Percentiles rank a stretch among this genome's conserved stretches.
phyloP scores from a whole-genome alignment of 306 rosid genomes.

The Acacia confusa region DNA sequence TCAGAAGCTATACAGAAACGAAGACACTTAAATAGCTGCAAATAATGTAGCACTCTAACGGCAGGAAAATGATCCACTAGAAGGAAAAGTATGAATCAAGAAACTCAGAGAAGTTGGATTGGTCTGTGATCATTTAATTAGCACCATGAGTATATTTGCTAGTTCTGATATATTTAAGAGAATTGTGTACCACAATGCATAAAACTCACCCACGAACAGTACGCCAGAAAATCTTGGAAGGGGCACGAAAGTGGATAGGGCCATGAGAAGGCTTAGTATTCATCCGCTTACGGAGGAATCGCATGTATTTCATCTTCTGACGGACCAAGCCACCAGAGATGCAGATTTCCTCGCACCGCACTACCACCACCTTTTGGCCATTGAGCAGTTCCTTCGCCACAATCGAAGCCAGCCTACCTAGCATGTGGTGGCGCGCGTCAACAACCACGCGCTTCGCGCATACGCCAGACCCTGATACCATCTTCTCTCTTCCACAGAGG shows the following conservation, averaged over 20 bases:
- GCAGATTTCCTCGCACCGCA: constrained; percentile 31
- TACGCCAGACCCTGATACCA: constrained; percentile 15
- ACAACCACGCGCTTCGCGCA: constrained; percentile 22
- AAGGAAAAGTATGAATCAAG: not conserved
- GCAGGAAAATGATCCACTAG: not conserved
- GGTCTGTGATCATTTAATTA: not conserved
- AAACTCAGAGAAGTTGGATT: not conserved
- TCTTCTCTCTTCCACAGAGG: not conserved
- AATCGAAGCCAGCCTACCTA: constrained; percentile 23
- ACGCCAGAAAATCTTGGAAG: constrained; percentile 24
- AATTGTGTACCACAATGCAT: not conserved
- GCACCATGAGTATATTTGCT: not conserved
- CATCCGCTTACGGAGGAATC: constrained; percentile 28
- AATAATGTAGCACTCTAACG: not conserved
- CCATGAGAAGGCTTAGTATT: constrained; percentile 29
- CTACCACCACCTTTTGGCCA: constrained; percentile 26
- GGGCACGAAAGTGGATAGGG: constrained; percentile 18
- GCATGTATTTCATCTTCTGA: constrained; percentile 31
- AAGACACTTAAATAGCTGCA: not conserved
- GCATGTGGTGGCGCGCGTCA: constrained; percentile 27
- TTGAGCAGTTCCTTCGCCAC: constrained; percentile 29
- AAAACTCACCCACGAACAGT: constrained; percentile 16
- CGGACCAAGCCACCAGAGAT: constrained; percentile 31
- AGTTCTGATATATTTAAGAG: not conserved
- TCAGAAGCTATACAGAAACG: not conserved